Conservation (phyloP, 768 basidiomycete genomes). For the Boletus sp. region DNA sequence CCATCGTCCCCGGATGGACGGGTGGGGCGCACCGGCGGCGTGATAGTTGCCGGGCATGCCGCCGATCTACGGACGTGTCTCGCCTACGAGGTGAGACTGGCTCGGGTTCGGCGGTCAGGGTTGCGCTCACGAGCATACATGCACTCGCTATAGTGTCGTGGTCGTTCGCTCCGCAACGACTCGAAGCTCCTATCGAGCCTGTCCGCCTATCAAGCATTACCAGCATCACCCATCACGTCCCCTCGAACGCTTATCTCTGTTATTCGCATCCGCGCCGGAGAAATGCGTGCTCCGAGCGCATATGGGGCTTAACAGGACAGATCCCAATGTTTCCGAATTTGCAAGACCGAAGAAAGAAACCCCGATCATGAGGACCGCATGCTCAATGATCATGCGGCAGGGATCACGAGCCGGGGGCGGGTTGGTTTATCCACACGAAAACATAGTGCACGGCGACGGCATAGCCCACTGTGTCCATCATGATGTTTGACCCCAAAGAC, state of each 20-base stretch:
- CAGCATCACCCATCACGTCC: background rate
- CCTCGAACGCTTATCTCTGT: background rate
- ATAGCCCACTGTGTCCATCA: background rate
- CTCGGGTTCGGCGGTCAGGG: background rate
- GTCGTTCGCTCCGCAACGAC: background rate
- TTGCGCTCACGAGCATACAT: background rate
- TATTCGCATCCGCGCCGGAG: background rate
- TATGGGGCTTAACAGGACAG: background rate
- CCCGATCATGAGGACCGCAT: too few relatives aligned
- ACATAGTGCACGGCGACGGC: background rate
- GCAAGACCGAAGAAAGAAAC: background rate
- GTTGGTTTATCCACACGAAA: background rate
- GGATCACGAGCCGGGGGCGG: background rate
- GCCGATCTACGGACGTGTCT: background rate
- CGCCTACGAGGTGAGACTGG: background rate
- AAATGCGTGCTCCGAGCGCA: background rate
- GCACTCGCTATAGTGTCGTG: background rate
- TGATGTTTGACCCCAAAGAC: background rate
- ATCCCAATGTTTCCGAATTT: background rate
- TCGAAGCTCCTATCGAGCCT: background rate
- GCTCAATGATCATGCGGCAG: too few relatives aligned
- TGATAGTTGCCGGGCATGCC: background rate
- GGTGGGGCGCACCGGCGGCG: background rate
- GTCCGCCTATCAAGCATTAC: background rate
- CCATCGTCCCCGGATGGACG: background rate